These are phyloP conservation scores for Heterobasidion parviporum DNA, from an alignment of 1,284 basidiomycete genomes.

Conservation along the genomic window DNA sequence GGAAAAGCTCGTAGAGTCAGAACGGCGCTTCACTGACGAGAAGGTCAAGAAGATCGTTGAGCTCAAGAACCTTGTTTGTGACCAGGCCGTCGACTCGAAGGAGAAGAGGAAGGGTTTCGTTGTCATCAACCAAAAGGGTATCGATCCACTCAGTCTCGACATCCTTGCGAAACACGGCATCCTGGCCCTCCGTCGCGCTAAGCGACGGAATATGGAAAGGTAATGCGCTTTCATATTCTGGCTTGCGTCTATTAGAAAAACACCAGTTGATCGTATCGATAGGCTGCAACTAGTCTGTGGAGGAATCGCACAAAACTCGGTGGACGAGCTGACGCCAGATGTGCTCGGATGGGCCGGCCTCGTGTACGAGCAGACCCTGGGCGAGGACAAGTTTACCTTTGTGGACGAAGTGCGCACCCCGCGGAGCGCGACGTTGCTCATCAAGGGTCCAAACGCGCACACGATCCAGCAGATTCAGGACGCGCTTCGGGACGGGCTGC, in stretches of 20 bases:
- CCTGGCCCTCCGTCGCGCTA: slow-evolving; percentile 89
- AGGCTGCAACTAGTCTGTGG: slow-evolving; percentile 93
- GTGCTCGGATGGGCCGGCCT: slow-evolving; percentile 95
- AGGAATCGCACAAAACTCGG: slow-evolving; percentile 94
- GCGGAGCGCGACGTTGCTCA: slow-evolving; percentile 93
- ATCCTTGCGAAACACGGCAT: slow-evolving; percentile 97
- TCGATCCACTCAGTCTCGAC: slow-evolving; percentile 96
- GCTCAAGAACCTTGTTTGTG: slow-evolving; percentile 94
- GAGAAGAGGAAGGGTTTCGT: slow-evolving; percentile 88
- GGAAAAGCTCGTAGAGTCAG: slow-evolving; percentile 97
- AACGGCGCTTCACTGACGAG: slow-evolving; percentile 89
- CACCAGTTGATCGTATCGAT: slow-evolving; percentile 3
- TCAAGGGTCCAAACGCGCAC: slow-evolving; percentile 98
- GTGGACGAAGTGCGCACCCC: slow-evolving; percentile 95
- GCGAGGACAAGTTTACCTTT: slow-evolving; percentile 99
- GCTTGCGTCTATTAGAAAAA: slow-evolving; percentile 5
- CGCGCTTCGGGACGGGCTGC: slow-evolving; percentile 91
- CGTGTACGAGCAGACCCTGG: slow-evolving; percentile 98
- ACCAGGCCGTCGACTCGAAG: slow-evolving; percentile 75
- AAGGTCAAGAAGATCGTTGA: slow-evolving; percentile 97
- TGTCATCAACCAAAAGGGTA: slow-evolving; percentile 98
- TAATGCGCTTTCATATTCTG: slow-evolving; percentile 25
- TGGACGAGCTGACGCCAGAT: slow-evolving; percentile 90
- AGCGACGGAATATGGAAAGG: slow-evolving; percentile 97
- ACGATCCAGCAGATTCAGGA: slow-evolving; percentile 97